Conservation (phyloP, 2,329 filamentous ascomycete genomes). For the Fusarium pseudograminearum region DNA sequence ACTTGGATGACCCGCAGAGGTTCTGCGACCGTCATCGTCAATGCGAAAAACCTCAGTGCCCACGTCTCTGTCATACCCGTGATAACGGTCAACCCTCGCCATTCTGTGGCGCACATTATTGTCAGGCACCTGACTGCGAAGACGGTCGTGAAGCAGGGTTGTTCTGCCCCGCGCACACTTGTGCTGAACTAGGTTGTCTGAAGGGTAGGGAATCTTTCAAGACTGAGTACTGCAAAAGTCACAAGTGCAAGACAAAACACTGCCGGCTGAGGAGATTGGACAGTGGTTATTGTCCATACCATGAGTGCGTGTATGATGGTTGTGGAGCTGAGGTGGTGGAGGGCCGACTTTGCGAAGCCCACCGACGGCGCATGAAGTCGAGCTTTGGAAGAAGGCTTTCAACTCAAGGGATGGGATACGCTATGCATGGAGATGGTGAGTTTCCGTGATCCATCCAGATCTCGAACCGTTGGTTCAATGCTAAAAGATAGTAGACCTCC, state of each 20-base stretch:
- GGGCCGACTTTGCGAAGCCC: constrained; percentile 42
- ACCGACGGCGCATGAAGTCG: constrained; percentile 29
- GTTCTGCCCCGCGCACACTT: constrained; percentile 48
- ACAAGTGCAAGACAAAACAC: constrained; percentile 42
- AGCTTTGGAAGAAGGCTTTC: constrained; percentile 21
- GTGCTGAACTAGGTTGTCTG: constrained; percentile 43
- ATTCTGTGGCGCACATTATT: constrained; percentile 50
- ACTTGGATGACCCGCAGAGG: constrained; percentile 28
- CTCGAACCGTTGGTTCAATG: not conserved
- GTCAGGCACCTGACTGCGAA: constrained; percentile 46
- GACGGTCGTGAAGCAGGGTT: constrained; percentile 35
- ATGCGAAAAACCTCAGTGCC: constrained; percentile 42
- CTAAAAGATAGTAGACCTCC: constrained; percentile 26
- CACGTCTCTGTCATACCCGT: constrained; percentile 45
- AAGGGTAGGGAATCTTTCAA: constrained; percentile 22
- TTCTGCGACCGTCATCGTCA: constrained; percentile 50
- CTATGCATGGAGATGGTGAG: constrained; percentile 45
- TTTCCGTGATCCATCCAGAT: not conserved
- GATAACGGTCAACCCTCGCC: constrained; percentile 43
- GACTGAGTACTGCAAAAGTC: constrained; percentile 44
- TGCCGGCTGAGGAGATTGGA: constrained; percentile 42
- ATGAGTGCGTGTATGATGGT: constrained; percentile 46
- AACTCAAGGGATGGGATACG: constrained; percentile 27
- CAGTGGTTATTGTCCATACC: constrained; percentile 42
- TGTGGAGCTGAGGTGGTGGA: constrained; percentile 41